Conservation (phyloP, 1,284 basidiomycete genomes). For the Earliella scabrosa region DNA sequence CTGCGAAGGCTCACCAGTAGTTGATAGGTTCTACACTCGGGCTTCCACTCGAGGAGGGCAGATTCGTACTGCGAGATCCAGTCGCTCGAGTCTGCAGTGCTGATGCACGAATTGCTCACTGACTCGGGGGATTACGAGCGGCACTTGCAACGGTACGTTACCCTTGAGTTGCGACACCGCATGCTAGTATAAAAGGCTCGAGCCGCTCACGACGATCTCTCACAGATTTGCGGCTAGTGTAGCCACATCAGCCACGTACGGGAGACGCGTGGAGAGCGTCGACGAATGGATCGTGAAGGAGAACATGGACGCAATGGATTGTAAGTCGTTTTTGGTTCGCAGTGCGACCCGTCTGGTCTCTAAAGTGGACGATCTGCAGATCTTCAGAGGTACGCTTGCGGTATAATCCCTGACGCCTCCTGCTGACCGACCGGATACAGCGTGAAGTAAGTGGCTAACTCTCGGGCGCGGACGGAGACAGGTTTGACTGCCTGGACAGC, state of each 20-base stretch:
- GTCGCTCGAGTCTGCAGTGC: constrained; percentile 50
- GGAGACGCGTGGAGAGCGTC: constrained; percentile 47
- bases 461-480: neutral
- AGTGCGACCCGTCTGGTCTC: no score
- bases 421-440: constrained; percentile 22
- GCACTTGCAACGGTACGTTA: constrained; percentile 45
- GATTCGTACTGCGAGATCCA: constrained; percentile 54
- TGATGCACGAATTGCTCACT: constrained; percentile 46
- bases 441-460: constrained; percentile 35
- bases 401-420: no score
- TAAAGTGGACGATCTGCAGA: neutral
- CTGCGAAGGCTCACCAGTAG: no score
- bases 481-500: constrained; percentile 31
- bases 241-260: constrained; percentile 50
- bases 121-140: constrained; percentile 46
- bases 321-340: constrained; percentile 34
- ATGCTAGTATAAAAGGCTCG: neutral
- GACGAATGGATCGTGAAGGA: constrained; percentile 52
- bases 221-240: constrained; percentile 50
- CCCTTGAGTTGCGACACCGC: neutral
- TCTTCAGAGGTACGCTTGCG: neutral
- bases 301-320: constrained; percentile 47
- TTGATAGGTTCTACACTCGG: constrained; percentile 48
- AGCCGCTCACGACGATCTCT: neutral
- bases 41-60: constrained; percentile 44